A percentile compares a stretch with the other conserved stretches of the same genome.
Conservation (phyloP, 805 yeast genomes). For the Tetrapisispora phaffii region DNA sequence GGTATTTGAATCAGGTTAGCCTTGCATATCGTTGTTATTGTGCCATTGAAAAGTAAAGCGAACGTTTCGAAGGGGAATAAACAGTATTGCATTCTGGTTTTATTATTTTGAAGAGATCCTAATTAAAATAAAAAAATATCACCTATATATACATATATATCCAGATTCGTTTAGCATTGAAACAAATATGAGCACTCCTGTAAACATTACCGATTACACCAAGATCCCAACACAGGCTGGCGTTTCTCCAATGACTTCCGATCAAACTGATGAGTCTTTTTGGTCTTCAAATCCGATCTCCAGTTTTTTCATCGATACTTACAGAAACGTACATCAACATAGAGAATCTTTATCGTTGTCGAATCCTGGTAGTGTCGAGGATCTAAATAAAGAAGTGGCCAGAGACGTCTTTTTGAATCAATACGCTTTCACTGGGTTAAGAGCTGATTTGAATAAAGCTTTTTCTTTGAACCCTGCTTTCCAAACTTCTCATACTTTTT, state of each 20-base stretch:
- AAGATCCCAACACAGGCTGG: constrained; percentile 54
- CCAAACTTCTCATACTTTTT: constrained; percentile 91
- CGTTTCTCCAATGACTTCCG: constrained; percentile 43
- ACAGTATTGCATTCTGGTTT: neutral
- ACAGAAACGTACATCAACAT: constrained; percentile 62
- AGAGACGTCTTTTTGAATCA: constrained; percentile 87
- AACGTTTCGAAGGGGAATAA: too few species aligned
- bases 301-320: constrained; percentile 67
- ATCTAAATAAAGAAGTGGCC: constrained; percentile 84
- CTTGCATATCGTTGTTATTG: too few species aligned
- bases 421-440: constrained; percentile 86
- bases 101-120: neutral
- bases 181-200: constrained; percentile 28
- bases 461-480: constrained; percentile 86
- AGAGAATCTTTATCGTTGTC: constrained; percentile 71
- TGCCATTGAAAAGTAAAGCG: too few species aligned
- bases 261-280: constrained; percentile 40
- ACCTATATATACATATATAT: too few species aligned
- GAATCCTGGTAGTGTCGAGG: constrained; percentile 93
- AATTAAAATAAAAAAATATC: too few species aligned
- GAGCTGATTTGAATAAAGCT: constrained; percentile 92
- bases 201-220: constrained; percentile 51
- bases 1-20: too few species aligned
- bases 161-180: too few species aligned
- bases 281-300: constrained; percentile 81